Evolutionary conservation across 768 basidiomycete genomes (phyloP).

Genomic region (Mycena indigotica): DNA sequence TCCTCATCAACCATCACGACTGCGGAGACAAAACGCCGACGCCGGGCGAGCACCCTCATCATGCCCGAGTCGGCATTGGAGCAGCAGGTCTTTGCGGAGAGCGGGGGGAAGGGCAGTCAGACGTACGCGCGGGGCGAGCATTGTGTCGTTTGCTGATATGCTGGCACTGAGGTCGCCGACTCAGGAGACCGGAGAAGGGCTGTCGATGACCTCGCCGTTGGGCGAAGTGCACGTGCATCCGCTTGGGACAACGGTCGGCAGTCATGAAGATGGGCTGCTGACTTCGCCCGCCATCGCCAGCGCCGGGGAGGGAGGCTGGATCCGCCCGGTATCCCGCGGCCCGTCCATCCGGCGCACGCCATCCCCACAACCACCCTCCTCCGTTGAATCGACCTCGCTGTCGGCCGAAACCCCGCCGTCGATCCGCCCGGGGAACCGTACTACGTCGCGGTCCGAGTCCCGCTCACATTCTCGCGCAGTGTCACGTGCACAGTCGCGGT

Average conservation of each 20-base stretch:
- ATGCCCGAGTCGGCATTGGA: conserved; percentile 13
- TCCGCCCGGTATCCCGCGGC: neutral
- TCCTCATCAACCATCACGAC: too few species aligned
- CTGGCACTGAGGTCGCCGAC: neutral
- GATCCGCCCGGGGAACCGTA: too few species aligned
- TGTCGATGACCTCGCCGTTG: neutral
- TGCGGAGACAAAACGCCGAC: too few species aligned
- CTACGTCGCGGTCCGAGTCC: neutral
- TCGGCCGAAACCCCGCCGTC: too few species aligned
- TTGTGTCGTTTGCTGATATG: neutral
- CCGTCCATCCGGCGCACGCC: neutral
- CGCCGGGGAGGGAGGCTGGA: neutral
- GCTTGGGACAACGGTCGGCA: neutral
- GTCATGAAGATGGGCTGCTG: conserved; percentile 3
- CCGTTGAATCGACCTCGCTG: too few species aligned
- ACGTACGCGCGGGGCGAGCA: neutral
- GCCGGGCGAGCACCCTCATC: conserved; percentile 14
- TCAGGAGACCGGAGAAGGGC: neutral
- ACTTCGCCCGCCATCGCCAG: too few species aligned
- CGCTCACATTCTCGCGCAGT: neutral
- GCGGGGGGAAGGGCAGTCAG: neutral
- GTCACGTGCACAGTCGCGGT: neutral
- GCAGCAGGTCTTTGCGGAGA: conserved; percentile 11
- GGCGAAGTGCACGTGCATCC: conserved; percentile 16
- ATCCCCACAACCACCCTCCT: neutral